Conservation (phyloP, 352 stramenopile species). For the Plasmopara viticola region DNA sequence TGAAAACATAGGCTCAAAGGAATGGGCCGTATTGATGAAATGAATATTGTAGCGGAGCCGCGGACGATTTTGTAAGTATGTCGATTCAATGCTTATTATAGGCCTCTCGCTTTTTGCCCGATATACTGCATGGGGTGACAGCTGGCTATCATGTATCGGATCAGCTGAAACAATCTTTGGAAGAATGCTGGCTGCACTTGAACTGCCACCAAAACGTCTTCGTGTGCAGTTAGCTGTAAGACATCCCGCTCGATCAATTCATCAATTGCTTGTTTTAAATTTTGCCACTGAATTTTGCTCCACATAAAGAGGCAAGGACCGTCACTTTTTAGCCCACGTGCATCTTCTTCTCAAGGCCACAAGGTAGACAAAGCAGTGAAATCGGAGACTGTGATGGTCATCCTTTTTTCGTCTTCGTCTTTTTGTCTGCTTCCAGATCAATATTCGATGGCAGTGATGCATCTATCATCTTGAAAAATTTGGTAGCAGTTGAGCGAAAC, state of each 20-base stretch:
- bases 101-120: neutral
- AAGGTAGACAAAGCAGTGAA: neutral
- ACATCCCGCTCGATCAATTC: neutral
- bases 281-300: neutral
- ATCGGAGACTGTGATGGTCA: neutral
- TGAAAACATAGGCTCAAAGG: neutral
- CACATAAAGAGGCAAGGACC: neutral
- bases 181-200: slow-evolving; percentile 1
- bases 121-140: neutral
- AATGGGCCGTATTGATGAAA: neutral
- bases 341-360: neutral
- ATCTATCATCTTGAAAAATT: neutral
- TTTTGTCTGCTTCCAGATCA: neutral
- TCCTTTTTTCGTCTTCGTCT: neutral
- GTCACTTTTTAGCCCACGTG: neutral
- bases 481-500: neutral
- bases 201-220: neutral
- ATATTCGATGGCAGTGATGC: neutral
- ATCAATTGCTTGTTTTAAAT: neutral
- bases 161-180: neutral
- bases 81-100: neutral
- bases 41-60: neutral
- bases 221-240: neutral
- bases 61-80: neutral
- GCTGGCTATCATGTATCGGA: neutral